A percentile compares a stretch with the other conserved stretches of the same genome.
phyloP scores from a whole-genome alignment of 1,139 yeast genomes.

The Geotrichum fermentans region DNA sequence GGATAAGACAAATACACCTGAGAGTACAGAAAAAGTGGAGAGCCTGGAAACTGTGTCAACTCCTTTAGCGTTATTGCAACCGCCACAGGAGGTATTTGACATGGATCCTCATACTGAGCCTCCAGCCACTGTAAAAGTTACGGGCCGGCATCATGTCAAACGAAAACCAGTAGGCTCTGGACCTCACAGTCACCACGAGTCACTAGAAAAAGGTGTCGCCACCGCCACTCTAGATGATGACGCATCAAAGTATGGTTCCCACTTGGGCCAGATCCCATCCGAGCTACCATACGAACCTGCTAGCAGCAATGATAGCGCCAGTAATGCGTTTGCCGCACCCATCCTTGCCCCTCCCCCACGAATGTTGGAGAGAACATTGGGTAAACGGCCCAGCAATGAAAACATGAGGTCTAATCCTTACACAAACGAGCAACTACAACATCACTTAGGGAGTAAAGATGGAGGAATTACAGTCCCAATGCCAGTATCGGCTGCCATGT shows the following conservation, averaged over 20 bases:
- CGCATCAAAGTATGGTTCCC: too few relatives aligned
- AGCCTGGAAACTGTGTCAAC: not conserved
- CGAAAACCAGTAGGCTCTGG: conserved; percentile 18
- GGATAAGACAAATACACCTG: not conserved
- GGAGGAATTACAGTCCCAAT: conserved; percentile 4
- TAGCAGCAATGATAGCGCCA: too few relatives aligned
- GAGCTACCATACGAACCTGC: too few relatives aligned
- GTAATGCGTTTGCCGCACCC: conserved; percentile 1
- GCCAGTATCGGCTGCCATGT: conserved; percentile 8
- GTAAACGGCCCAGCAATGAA: conserved; percentile 7
- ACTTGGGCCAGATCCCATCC: too few relatives aligned
- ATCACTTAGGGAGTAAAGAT: not conserved
- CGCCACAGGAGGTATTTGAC: conserved; percentile 1
- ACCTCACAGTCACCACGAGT: not conserved
- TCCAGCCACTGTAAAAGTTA: not conserved
- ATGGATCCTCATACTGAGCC: not conserved
- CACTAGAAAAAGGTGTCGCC: not conserved
- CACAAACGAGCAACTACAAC: not conserved
- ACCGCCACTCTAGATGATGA: conserved; percentile 1
- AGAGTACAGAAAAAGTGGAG: too few relatives aligned
- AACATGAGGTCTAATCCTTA: not conserved
- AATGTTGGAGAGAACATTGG: conserved; percentile 6
- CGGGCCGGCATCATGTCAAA: conserved; percentile 3
- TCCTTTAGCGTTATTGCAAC: not conserved
- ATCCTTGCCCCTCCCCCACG: conserved; percentile 10